Evolutionary conservation across 2,329 filamentous ascomycete species (phyloP), one percentile per base, ranked within the genome.

Genomic region (Drechslerella dactyloides): DNA sequence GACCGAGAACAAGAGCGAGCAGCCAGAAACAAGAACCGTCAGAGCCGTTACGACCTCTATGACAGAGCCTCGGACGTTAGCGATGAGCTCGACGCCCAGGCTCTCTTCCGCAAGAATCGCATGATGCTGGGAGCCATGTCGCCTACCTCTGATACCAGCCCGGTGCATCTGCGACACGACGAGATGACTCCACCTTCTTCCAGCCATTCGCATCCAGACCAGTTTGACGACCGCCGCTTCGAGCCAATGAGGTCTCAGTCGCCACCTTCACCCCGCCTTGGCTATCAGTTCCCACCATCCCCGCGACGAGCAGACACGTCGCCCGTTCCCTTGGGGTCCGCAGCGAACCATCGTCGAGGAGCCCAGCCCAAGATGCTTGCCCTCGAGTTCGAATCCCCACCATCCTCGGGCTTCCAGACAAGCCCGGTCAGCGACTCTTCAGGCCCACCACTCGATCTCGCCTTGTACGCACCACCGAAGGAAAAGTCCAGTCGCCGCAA

Each of bases 151-250:
- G 69, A 72, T 23, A 61, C 69, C 27, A 63, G 61, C 23, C 53
- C 19, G 10, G 57, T 68, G 62, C 69, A 62, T 50, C n/a, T 68
- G 57, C 57, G 52, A n/a, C 66, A 65, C 69, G 62, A 68, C 24
- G 69, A 73, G 53, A 68, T 73, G 62, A 73, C 69, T 10, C 69
- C 69, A 24, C 69, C 69, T 60, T 73, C 69, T 17, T 68, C 62
- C 21, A 73, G 69, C 57, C 69, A 73, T 35, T 73, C 69, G n/a
- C 69, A 73, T 42, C 69, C 57, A 3, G 69, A 73, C 21, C 61
- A 73, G 35, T 68, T 66, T 33, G 69, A 73, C 19, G 63, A 73
- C 2, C 68, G 68, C 24, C 55, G 69, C 19, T 73, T 73, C 48
- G 69, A 66, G 15, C 58, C 53, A 13, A 72, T 72, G 68, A 62